These are phyloP conservation scores for Salicornia ramosissima DNA, from an alignment of 148 eudicot genomes.

Conservation along the genomic window DNA sequence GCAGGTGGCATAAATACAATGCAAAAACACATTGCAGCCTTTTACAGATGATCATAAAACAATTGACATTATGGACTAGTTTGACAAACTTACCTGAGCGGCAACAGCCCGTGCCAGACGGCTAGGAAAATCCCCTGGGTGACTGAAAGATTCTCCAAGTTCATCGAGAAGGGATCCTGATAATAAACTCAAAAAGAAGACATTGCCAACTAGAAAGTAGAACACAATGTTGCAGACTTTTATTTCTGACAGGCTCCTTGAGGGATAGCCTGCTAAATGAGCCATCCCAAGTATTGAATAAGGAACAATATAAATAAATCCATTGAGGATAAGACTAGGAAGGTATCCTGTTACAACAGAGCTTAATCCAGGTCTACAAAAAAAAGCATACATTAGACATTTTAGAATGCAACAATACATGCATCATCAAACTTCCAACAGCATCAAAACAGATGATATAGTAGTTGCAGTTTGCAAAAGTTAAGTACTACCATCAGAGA, in stretches of 20 bases:
- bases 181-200: constrained; percentile 77
- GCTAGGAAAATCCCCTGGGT: constrained; percentile 69
- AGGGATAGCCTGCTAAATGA: constrained; percentile 60
- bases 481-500: neutral
- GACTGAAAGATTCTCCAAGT: constrained; percentile 68
- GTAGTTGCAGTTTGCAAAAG: neutral
- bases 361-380: constrained; percentile 71
- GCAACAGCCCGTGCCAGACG: constrained; percentile 85
- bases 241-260: constrained; percentile 69
- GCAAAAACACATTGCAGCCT: neutral
- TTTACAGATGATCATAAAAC: too few relatives aligned
- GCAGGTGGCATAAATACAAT: neutral
- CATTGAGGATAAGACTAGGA: constrained; percentile 83
- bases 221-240: constrained; percentile 85
- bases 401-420: constrained; percentile 4
- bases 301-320: constrained; percentile 72
- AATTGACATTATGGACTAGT: neutral
- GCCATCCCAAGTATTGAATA: constrained; percentile 80
- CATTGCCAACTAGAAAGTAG: constrained; percentile 84
- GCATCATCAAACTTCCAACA: neutral
- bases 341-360: constrained; percentile 78
- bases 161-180: constrained; percentile 91
- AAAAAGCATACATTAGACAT: constrained; percentile 7
- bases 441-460: neutral
- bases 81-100: constrained; percentile 53